These are phyloP conservation scores for Fusarium oligoseptatum DNA, from an alignment of 2,329 filamentous ascomycete species.

Conservation along the genomic window DNA sequence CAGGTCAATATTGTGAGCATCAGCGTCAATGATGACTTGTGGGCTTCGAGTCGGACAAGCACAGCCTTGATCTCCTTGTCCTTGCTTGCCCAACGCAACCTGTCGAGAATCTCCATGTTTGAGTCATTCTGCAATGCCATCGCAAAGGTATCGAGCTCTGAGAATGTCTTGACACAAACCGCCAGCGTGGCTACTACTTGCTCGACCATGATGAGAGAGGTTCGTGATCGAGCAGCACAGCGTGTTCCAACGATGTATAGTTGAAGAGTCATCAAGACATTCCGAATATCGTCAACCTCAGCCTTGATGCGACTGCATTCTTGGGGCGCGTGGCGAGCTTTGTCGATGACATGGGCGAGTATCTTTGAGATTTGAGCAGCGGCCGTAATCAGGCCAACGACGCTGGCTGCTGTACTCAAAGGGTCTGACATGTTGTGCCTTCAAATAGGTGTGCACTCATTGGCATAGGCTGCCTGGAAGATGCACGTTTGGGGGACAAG, in stretches of 20 bases:
- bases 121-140: neutral
- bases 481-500: neutral
- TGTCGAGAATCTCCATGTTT: conserved; percentile 3
- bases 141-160: conserved; percentile 5
- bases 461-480: neutral
- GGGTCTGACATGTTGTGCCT: conserved; percentile 13
- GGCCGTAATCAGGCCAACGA: conserved; percentile 15
- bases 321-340: conserved; percentile 19
- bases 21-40: conserved; percentile 16
- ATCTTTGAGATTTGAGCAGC: conserved; percentile 16
- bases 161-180: conserved; percentile 20
- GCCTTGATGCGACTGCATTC: conserved; percentile 8
- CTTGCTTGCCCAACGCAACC: conserved; percentile 8
- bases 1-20: conserved; percentile 21
- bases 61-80: conserved; percentile 16
- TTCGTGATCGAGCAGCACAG: conserved; percentile 4
- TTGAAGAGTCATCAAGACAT: neutral
- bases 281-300: conserved; percentile 10
- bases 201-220: conserved; percentile 23
- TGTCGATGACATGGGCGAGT: conserved; percentile 12
- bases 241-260: neutral
- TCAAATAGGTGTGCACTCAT: neutral
- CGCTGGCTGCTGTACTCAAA: conserved; percentile 22
- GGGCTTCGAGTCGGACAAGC: conserved; percentile 17
- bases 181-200: conserved; percentile 23